phyloP scores from a whole-genome alignment of 495 filamentous ascomycete genomes.

The Neurospora cerealis region DNA sequence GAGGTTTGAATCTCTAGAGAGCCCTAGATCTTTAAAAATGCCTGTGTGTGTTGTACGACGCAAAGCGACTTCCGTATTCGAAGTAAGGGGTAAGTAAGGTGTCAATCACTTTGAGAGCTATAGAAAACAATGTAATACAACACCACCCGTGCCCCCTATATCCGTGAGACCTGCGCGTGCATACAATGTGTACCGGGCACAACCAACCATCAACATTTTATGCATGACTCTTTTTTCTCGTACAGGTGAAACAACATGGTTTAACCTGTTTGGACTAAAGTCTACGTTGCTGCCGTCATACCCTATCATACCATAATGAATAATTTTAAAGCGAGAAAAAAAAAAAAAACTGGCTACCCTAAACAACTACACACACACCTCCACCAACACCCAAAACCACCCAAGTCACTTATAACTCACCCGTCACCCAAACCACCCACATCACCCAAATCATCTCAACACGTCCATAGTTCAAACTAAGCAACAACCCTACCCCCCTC shows the following conservation, averaged over 20 bases:
- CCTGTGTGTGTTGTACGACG: neutral
- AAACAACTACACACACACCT: neutral
- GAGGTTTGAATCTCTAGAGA: no score
- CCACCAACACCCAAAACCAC: neutral
- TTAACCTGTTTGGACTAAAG: neutral
- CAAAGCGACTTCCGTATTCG: neutral
- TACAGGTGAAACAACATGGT: neutral
- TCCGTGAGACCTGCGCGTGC: neutral
- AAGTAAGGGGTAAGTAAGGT: neutral
- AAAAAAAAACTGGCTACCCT: neutral
- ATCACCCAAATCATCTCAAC: neutral
- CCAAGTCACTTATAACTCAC: no score
- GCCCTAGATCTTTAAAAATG: no score
- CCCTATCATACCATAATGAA: no score
- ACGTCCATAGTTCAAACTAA: neutral
- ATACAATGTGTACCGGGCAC: neutral
- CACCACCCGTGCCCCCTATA: no score
- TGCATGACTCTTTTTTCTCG: neutral
- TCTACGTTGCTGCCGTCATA: neutral
- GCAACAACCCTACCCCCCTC: slow-evolving; percentile 26
- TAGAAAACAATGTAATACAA: no score
- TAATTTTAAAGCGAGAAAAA: no score
- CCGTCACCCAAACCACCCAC: no score
- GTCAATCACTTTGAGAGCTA: neutral
- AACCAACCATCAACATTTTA: neutral